Percentiles rank a stretch among this genome's conserved stretches.
These are phyloP conservation scores for Xylaria sp. DNA, from an alignment of 2,329 filamentous ascomycete species.

Conservation along the genomic window DNA sequence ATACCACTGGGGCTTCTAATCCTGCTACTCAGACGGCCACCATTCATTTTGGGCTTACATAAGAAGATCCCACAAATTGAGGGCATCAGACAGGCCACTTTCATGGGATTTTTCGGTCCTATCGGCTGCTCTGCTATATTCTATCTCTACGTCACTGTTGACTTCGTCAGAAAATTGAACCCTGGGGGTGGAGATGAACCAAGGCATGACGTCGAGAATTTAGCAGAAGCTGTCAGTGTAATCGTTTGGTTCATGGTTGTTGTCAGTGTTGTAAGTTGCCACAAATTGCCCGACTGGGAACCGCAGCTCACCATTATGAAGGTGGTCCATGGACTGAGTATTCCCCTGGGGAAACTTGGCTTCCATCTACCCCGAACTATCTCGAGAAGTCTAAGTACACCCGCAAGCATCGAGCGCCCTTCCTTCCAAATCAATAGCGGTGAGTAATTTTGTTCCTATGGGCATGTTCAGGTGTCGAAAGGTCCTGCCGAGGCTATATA, in stretches of 20 bases:
- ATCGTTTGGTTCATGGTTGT: slow-evolving; percentile 89
- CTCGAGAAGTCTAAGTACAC: slow-evolving; percentile 61
- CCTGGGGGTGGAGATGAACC: slow-evolving; percentile 64
- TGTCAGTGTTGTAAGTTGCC: slow-evolving; percentile 78
- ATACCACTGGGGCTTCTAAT: slow-evolving; percentile 79
- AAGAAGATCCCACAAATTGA: slow-evolving; percentile 84
- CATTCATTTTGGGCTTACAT: slow-evolving; percentile 79
- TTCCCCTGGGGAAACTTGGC: slow-evolving; percentile 77
- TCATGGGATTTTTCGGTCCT: slow-evolving; percentile 93
- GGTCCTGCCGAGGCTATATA: background rate
- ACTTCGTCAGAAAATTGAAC: slow-evolving; percentile 73
- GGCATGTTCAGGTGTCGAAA: background rate
- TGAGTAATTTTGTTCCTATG: slow-evolving; percentile 13
- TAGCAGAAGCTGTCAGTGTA: slow-evolving; percentile 74
- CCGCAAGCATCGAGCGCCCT: slow-evolving; percentile 34
- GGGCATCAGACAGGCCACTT: slow-evolving; percentile 77
- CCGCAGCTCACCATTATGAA: slow-evolving; percentile 45
- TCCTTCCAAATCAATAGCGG: slow-evolving; percentile 38
- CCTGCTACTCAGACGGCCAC: slow-evolving; percentile 79
- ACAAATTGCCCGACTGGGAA: slow-evolving; percentile 8
- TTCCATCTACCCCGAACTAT: slow-evolving; percentile 72
- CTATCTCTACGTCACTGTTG: slow-evolving; percentile 83
- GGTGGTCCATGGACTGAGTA: slow-evolving; percentile 84
- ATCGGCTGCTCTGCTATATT: slow-evolving; percentile 92
- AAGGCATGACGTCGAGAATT: slow-evolving; percentile 71